Conservation (phyloP, 2,329 filamentous ascomycete species). For the Cercospora beticola region DNA sequence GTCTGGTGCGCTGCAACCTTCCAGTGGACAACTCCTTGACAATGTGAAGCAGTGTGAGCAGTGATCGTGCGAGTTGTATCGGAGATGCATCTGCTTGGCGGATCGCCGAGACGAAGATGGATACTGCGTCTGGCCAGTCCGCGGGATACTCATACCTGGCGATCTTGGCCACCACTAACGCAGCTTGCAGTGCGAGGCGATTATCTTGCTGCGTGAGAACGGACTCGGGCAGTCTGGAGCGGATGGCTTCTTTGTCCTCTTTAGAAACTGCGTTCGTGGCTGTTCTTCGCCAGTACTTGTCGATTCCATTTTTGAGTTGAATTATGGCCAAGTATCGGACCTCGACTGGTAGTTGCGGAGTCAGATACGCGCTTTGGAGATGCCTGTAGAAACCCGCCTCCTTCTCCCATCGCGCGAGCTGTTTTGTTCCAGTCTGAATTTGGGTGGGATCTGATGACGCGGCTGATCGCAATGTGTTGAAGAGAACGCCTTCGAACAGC, state of each 20-base stretch:
- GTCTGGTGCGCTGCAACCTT: conserved; percentile 70
- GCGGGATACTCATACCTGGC: conserved; percentile 83
- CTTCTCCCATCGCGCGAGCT: conserved; percentile 54
- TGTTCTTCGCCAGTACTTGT: conserved; percentile 87
- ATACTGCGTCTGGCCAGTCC: conserved; percentile 68
- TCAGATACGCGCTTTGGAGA: conserved; percentile 69
- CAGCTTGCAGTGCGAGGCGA: conserved; percentile 80
- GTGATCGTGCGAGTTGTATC: conserved; percentile 66
- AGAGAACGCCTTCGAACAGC: conserved; percentile 49
- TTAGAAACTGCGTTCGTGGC: conserved; percentile 64
- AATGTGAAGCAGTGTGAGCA: conserved; percentile 78
- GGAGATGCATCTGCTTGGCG: conserved; percentile 42
- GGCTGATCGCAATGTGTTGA: conserved; percentile 51
- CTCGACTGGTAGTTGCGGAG: conserved; percentile 71
- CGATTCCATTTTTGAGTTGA: conserved; percentile 93
- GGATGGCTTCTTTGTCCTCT: conserved; percentile 74
- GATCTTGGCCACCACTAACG: conserved; percentile 82
- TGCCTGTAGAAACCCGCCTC: conserved; percentile 50
- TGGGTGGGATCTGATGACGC: conserved; percentile 50
- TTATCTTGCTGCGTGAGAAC: conserved; percentile 74
- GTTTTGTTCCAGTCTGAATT: conserved; percentile 54
- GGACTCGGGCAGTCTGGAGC: conserved; percentile 71
- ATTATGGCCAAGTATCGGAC: conserved; percentile 88
- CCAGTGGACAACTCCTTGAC: conserved; percentile 89
- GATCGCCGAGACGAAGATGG: conserved; percentile 61